phyloP scores from a whole-genome alignment of 164 flowering plant genomes.

The Nelumbo lutea region DNA sequence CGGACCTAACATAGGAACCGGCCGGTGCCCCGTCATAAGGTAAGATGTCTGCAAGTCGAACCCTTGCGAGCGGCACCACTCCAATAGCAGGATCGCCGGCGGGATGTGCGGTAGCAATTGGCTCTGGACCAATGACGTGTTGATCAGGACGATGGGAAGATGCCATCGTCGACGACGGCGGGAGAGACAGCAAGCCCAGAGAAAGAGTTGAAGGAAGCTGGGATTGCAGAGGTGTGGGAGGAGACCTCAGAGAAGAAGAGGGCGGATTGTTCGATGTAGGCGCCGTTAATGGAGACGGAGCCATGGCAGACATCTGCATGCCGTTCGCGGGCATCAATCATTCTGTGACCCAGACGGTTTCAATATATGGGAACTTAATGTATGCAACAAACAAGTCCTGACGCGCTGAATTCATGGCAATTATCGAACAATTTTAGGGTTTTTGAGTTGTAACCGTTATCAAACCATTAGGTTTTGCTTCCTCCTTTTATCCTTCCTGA shows the following conservation, averaged over 20 bases:
- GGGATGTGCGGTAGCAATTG: constrained; percentile 29
- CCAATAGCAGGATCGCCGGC: constrained; percentile 16
- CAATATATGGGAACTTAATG: neutral
- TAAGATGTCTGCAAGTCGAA: constrained; percentile 59
- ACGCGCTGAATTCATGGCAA: neutral
- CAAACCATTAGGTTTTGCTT: too few relatives aligned
- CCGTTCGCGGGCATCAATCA: constrained; percentile 3
- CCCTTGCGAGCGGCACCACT: constrained; percentile 31
- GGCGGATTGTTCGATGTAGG: constrained; percentile 17
- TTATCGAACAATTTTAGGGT: constrained; percentile 1
- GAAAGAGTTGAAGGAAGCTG: constrained; percentile 19
- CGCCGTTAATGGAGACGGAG: constrained; percentile 21
- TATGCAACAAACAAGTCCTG: neutral
- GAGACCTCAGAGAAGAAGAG: constrained; percentile 17
- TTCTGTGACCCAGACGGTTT: constrained; percentile 7
- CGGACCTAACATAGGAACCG: constrained; percentile 48
- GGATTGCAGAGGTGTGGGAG: constrained; percentile 15
- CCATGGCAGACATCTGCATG: constrained; percentile 30
- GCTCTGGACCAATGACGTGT: constrained; percentile 22
- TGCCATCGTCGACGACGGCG: constrained; percentile 11
- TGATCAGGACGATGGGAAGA: constrained; percentile 18
- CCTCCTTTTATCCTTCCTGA: too few relatives aligned
- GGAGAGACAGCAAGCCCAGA: constrained; percentile 23
- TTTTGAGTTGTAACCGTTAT: neutral
- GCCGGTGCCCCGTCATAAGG: constrained; percentile 78